A percentile compares a stretch with the other conserved stretches of the same genome.
Evolutionary conservation across 208 protist species (phyloP).

Genomic region (Trypanosoma cruzi): DNA sequence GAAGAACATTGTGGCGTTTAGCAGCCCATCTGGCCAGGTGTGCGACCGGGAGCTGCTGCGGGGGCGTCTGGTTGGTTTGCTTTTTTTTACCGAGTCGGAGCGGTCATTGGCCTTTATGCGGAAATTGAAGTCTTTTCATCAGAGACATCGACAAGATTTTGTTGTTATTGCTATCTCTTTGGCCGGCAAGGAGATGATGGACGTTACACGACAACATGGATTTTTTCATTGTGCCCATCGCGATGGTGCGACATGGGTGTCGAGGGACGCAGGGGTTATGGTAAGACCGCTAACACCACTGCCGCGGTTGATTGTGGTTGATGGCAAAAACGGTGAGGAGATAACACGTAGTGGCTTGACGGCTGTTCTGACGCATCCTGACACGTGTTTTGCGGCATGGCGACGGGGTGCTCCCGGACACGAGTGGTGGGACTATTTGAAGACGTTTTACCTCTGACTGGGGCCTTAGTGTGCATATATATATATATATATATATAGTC

Average conservation of each 20-base stretch:
- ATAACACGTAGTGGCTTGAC: constrained; percentile 69
- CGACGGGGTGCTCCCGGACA: constrained; percentile 37
- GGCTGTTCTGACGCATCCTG: constrained; percentile 56
- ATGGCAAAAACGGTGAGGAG: constrained; percentile 64
- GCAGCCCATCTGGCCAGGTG: constrained; percentile 51
- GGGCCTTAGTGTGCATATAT: no score
- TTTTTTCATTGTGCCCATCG: constrained; percentile 84
- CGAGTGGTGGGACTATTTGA: constrained; percentile 41
- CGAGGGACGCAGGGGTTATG: constrained; percentile 63
- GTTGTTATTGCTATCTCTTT: constrained; percentile 75
- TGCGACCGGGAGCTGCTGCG: constrained; percentile 54
- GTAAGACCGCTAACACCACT: constrained; percentile 47
- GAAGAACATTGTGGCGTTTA: constrained; percentile 55
- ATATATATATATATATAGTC: no score
- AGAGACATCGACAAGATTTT: constrained; percentile 66
- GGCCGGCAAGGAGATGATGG: constrained; percentile 65
- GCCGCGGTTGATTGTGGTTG: constrained; percentile 65
- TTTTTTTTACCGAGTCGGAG: constrained; percentile 85
- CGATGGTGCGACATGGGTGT: constrained; percentile 74
- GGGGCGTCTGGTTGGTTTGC: constrained; percentile 71
- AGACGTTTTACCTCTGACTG: constrained; percentile 38
- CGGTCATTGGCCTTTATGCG: constrained; percentile 73
- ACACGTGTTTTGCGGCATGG: constrained; percentile 76
- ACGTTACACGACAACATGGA: constrained; percentile 63
- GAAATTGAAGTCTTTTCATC: constrained; percentile 45